Base-by-base conservation (phyloP, 2,329 filamentous ascomycete genomes). In the Microascus cirrosus region DNA sequence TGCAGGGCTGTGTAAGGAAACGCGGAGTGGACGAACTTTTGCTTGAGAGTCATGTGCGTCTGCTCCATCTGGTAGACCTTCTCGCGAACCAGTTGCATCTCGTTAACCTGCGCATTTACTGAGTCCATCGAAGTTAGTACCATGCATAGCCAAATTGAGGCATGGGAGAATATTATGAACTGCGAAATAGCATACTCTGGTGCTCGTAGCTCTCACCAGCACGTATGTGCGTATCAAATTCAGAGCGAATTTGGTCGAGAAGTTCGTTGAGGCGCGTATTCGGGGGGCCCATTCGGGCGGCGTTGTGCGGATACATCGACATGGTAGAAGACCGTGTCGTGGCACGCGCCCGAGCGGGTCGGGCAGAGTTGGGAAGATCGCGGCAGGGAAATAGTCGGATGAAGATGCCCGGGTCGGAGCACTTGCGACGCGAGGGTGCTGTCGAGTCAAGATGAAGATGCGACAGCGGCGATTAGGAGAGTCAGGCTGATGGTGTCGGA, bases 21-120 rank as follows among this genome's bases (percentile, higher is more conserved):
- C 28, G 45, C 45, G 20, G 45, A 10, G 45, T 12, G 10, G 28
- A 53, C 51, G 25, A 53, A 97, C 93, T 96, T 95, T 72, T 86
- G 81, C 77, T 97, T 97, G 68, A 96, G 84, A 57, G 83, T 84
- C 66, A 93, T 81, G 68, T 97, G 94, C 54, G 86, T 84, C 70
- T 95, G 91, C 72, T 99, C 94, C 71, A 99, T 84, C 65, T 89
- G 84, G 68, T 90, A 96, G 60, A 99, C 90, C 73, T 96, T 96
- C 69, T 92, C 87, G 62, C 92, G 82, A 55, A 99, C 90, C 67
- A 96, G 82, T 70, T 96, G 90, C 81, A 97, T 94, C 74, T 99
- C 94, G 67, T 93, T 87, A 63, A 96, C 87, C 71, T 99, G 94
- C 55, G 85, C 83, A 59, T 89, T 85, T 69, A 97, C 94, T 96